Percentiles rank a stretch among this genome's conserved stretches.
These are phyloP conservation scores for Climacium dendroides DNA, from an alignment of 225 moss, liverwort and hornwort genomes.

Conservation along the genomic window DNA sequence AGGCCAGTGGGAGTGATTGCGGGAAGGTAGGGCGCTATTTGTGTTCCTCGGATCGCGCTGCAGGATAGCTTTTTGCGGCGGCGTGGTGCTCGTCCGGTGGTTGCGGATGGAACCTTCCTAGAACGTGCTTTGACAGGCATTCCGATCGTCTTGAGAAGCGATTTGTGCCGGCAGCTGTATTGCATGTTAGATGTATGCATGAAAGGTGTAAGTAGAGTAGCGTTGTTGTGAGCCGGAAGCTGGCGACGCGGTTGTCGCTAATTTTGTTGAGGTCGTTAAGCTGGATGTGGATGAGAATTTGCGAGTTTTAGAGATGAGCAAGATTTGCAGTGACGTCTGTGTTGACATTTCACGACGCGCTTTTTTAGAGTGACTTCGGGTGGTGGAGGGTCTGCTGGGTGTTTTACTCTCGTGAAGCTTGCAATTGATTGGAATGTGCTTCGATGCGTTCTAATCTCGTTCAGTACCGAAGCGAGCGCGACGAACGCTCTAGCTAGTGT, in stretches of 20 bases:
- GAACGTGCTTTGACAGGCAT: background rate
- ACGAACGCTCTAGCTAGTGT: background rate
- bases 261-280: background rate
- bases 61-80: background rate
- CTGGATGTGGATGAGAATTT: constrained; percentile 3
- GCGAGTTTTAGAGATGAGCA: background rate
- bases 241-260: background rate
- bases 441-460: background rate
- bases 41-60: constrained; percentile 4
- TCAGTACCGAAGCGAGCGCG: background rate
- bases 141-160: background rate
- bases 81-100: background rate
- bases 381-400: background rate
- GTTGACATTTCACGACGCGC: background rate
- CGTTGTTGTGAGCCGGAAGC: background rate
- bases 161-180: background rate
- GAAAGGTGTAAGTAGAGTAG: background rate
- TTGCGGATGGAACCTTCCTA: background rate
- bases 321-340: background rate
- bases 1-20: background rate
- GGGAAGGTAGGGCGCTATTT: background rate
- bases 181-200: background rate
- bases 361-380: background rate
- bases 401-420: background rate
- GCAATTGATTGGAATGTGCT: background rate